These are phyloP conservation scores for Fusarium bulbicola DNA, from an alignment of 2,329 filamentous ascomycete species.

Conservation along the genomic window DNA sequence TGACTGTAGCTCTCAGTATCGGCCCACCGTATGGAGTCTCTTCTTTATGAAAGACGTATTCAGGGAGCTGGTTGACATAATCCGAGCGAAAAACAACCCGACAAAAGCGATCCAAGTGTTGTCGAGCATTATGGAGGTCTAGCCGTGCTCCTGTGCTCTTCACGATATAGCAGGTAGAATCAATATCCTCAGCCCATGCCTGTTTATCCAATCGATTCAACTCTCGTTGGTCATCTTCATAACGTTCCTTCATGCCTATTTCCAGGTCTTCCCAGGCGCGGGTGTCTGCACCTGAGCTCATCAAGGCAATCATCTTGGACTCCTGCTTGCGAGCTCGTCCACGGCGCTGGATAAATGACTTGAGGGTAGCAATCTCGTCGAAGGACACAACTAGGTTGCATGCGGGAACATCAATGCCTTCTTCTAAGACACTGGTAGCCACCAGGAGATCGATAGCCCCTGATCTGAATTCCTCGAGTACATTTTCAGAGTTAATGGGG, in stretches of 20 bases:
- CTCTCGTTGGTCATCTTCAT: constrained; percentile 68
- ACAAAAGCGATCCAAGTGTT: constrained; percentile 88
- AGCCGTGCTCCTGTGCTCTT: constrained; percentile 67
- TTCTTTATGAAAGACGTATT: constrained; percentile 66
- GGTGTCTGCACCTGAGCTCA: constrained; percentile 40
- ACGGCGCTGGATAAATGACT: constrained; percentile 67
- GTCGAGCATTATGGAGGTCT: constrained; percentile 75
- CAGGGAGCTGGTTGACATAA: constrained; percentile 72
- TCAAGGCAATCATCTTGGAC: constrained; percentile 60
- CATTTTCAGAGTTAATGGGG: constrained; percentile 45
- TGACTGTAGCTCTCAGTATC: constrained; percentile 66
- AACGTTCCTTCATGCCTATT: constrained; percentile 74
- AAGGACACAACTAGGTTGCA: constrained; percentile 71
- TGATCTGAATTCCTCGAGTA: constrained; percentile 59
- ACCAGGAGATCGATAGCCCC: constrained; percentile 67
- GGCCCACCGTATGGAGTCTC: constrained; percentile 32
- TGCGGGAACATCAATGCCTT: constrained; percentile 73
- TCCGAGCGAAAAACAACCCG: constrained; percentile 63
- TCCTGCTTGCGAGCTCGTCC: constrained; percentile 61
- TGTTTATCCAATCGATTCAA: constrained; percentile 59
- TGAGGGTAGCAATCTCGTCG: constrained; percentile 59
- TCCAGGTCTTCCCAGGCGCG: constrained; percentile 74
- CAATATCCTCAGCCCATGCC: constrained; percentile 54
- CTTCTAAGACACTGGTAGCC: constrained; percentile 71
- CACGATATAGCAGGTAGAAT: constrained; percentile 47